Percentiles rank a stretch among this genome's conserved stretches.
These are phyloP conservation scores for Astragalus glycyphyllos DNA, from an alignment of 306 rosid genomes.

Conservation along the genomic window DNA sequence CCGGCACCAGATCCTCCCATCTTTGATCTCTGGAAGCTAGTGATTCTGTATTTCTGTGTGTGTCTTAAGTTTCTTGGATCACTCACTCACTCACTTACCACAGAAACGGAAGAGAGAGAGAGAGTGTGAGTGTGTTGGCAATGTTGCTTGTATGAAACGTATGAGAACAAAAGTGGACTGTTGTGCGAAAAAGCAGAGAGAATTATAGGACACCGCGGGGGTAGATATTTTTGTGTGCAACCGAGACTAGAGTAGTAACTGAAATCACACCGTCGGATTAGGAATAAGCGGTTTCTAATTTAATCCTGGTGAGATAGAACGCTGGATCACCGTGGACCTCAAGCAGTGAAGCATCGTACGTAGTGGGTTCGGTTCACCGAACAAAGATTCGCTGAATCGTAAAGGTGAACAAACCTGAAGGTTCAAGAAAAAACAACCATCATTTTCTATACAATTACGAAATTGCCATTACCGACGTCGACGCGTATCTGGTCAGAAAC, in stretches of 20 bases:
- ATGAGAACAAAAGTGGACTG: neutral
- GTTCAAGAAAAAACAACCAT: neutral
- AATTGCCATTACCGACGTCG: constrained; percentile 24
- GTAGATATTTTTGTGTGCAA: neutral
- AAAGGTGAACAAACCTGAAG: neutral
- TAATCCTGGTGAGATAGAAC: neutral
- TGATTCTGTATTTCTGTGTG: neutral
- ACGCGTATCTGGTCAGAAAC: too few relatives aligned
- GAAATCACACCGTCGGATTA: neutral
- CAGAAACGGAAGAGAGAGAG: neutral
- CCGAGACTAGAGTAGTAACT: neutral
- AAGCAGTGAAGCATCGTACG: neutral
- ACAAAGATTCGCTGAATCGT: neutral
- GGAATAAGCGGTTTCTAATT: neutral
- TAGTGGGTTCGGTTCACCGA: constrained; percentile 38
- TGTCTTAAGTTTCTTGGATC: constrained; percentile 2
- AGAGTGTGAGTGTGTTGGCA: neutral
- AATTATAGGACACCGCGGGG: neutral
- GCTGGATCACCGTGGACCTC: constrained; percentile 40
- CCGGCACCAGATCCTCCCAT: constrained; percentile 98
- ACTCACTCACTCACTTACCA: neutral
- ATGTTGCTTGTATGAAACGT: neutral
- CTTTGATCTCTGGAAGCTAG: constrained; percentile 36
- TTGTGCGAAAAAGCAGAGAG: neutral
- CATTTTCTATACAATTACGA: constrained; percentile 1